Evolutionary conservation across 139 green algal genomes (phyloP).

Genomic region (Tetratostichococcus sp.): DNA sequence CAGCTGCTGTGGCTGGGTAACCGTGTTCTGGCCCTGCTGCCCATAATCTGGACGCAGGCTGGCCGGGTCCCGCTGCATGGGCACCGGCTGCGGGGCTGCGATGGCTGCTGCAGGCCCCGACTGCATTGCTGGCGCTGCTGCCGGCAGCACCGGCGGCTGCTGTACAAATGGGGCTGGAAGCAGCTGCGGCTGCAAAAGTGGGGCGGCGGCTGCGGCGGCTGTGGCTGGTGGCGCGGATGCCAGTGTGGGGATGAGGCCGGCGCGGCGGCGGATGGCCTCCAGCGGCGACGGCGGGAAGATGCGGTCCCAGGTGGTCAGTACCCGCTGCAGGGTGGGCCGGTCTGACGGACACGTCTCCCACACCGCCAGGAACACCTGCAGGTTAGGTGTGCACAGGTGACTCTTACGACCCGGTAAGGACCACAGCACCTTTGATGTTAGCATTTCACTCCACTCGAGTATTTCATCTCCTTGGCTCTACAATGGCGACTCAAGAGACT

Average conservation of each 20-base stretch:
- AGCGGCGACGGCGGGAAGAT: conserved; percentile 45
- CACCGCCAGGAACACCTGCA: conserved; percentile 43
- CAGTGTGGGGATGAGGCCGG: background rate
- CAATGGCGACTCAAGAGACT: no score
- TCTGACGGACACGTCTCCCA: conserved; percentile 33
- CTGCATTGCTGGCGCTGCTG: background rate
- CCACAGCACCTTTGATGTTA: no score
- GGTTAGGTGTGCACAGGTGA: no score
- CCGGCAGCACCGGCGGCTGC: background rate
- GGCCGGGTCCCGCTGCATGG: background rate
- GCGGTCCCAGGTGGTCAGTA: conserved; percentile 50
- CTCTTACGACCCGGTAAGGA: no score
- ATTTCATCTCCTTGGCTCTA: no score
- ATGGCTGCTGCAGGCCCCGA: background rate
- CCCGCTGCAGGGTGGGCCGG: conserved; percentile 36
- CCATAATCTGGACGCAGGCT: background rate
- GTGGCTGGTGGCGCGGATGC: background rate
- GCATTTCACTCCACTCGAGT: no score
- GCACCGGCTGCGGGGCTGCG: background rate
- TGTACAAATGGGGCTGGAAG: background rate
- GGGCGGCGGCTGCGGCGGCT: no score
- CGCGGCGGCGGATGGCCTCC: conserved; percentile 16
- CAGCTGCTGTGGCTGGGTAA: background rate
- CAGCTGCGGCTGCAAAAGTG: conserved; percentile 1
- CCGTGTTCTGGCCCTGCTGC: background rate